Conservation (phyloP, 768 basidiomycete genomes). For the Russula compacta region DNA sequence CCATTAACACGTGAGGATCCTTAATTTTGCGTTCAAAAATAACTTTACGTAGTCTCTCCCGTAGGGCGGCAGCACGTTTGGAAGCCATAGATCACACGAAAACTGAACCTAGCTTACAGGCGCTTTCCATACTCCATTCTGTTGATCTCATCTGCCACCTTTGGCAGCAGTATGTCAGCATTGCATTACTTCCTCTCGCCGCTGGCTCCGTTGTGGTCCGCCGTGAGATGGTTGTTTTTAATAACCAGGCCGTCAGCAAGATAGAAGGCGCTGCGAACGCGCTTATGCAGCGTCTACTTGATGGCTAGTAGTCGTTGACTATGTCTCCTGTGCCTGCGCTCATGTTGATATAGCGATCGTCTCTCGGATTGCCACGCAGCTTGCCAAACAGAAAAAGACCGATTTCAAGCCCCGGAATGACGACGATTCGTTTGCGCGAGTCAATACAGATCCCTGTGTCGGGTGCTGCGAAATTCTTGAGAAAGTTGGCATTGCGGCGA, state of each 20-base stretch:
- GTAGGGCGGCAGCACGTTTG: conserved; percentile 60
- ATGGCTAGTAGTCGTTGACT: conserved; percentile 43
- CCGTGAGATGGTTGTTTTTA: conserved; percentile 88
- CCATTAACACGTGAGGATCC: conserved; percentile 77
- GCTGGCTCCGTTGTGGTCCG: conserved; percentile 78
- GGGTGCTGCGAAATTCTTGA: conserved; percentile 80
- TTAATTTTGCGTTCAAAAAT: not conserved
- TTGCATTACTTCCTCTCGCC: conserved; percentile 82
- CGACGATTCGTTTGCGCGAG: conserved; percentile 87
- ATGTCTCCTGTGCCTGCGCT: not conserved
- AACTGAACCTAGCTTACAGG: conserved; percentile 68
- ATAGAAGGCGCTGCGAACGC: conserved; percentile 77
- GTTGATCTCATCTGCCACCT: conserved; percentile 88
- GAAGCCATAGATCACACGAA: conserved; percentile 63
- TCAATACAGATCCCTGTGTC: conserved; percentile 89
- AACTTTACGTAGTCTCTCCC: not conserved
- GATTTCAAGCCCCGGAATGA: conserved; percentile 98
- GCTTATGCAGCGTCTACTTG: conserved; percentile 71
- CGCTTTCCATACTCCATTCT: conserved; percentile 52
- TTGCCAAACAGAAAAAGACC: conserved; percentile 88
- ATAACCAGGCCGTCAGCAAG: conserved; percentile 76
- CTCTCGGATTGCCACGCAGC: conserved; percentile 62
- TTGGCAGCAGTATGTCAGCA: conserved; percentile 94
- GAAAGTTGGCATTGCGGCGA: conserved; percentile 67
- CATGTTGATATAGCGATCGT: conserved; percentile 44